Conservation (phyloP, 805 yeast species). For the Sporopachydermia lactativora region DNA sequence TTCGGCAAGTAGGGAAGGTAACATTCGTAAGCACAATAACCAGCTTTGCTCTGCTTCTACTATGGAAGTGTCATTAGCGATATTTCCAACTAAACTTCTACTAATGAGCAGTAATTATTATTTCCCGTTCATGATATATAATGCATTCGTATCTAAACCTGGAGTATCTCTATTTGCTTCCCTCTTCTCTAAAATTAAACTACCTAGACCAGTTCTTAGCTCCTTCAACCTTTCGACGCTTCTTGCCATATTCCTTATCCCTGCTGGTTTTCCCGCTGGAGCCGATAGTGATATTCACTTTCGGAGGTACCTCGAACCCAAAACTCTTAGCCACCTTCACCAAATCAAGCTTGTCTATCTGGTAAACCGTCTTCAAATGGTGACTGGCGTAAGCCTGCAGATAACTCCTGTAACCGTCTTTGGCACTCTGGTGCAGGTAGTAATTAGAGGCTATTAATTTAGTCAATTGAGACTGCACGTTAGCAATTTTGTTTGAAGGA, state of each 20-base stretch:
- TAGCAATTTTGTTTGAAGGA: slow-evolving; percentile 87
- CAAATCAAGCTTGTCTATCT: slow-evolving; percentile 86
- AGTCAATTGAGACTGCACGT: slow-evolving; percentile 87
- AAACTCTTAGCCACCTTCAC: slow-evolving; percentile 91
- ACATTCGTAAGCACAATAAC: too few species aligned
- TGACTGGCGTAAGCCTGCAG: slow-evolving; percentile 96
- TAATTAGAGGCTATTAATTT: slow-evolving; percentile 84
- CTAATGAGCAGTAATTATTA: too few species aligned
- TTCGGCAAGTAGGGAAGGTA: too few species aligned
- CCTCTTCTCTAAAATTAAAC: too few species aligned
- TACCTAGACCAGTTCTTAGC: neutral
- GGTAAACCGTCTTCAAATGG: slow-evolving; percentile 90
- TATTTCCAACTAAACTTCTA: too few species aligned
- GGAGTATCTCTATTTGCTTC: too few species aligned
- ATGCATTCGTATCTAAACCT: too few species aligned
- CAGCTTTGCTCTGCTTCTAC: too few species aligned
- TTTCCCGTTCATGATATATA: too few species aligned
- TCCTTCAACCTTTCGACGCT: slow-evolving; percentile 7
- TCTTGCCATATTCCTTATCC: slow-evolving; percentile 32
- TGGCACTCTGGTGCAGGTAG: slow-evolving; percentile 86
- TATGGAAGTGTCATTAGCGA: too few species aligned
- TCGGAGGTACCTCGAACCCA: slow-evolving; percentile 93
- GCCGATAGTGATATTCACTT: slow-evolving; percentile 91
- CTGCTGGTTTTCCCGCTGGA: slow-evolving; percentile 64
- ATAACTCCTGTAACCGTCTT: slow-evolving; percentile 94